Evolutionary conservation across 2,329 filamentous ascomycete species (phyloP), one percentile per base, ranked within the genome.

Genomic region (Harringtonia lauricola): DNA sequence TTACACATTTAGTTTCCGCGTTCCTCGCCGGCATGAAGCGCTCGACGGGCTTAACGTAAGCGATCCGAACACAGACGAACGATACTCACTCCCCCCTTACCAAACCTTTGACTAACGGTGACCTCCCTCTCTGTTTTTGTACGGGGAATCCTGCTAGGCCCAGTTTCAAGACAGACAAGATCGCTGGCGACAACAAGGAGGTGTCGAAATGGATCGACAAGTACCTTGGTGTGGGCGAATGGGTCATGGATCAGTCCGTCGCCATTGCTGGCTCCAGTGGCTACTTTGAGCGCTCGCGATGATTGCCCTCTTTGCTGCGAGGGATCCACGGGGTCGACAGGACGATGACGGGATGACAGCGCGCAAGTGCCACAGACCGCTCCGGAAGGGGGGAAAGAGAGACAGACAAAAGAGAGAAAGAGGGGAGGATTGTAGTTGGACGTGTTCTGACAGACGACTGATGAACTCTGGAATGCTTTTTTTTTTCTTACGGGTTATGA

Each of bases 21-120:
- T 90, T 96, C 63, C 81, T 98, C 53, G 92, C 92, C 33, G 92
- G 92, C 58, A 89, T 98, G 72, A 94, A 94, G 70, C 87, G 92
- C 55, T 95, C 90, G 52, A 96, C 92, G 49, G 92, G 92, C 58
- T 74, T 98, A 68, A 95, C 89, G 92, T 98, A 85, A 77, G 86
- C 83, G 36, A 9, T 7, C 17, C 3, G n/a, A n/a, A n/a, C n/a
- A n/a, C n/a, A n/a, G n/a, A n/a, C n/a, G n/a, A n/a, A n/a, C n/a
- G 21, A 8, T 10, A 21, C 18, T 12, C 26, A 7, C 14, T 26
- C 35, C 13, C 9, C 19, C 38, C 5, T 12, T 26, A 12, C n/a
- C 13, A 26, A n/a, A n/a, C 7, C 26, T 3, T 29, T n/a, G 15
- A 58, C 72, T 76, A 64, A 76, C 68, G 54, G 47, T 49, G 50